Conservation (phyloP, 108 stramenopile genomes). For the Chaetoceros tenuissimus region DNA sequence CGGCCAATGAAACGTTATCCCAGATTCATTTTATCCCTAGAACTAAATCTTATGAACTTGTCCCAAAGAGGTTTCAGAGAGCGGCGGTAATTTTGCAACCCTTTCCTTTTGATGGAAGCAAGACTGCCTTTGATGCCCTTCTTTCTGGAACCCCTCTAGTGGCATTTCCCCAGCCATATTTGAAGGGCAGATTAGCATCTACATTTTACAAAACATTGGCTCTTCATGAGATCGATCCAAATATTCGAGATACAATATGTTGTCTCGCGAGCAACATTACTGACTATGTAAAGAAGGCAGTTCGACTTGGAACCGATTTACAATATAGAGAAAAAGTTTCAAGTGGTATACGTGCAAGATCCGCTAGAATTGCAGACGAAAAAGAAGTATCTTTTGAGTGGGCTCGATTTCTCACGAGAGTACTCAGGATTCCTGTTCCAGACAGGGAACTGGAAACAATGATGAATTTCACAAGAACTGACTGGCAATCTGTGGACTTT, state of each 20-base stretch:
- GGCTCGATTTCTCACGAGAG: slow-evolving; percentile 23
- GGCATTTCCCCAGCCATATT: slow-evolving; percentile 36
- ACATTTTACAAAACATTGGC: slow-evolving; percentile 13
- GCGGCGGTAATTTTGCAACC: slow-evolving; percentile 58
- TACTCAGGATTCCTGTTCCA: slow-evolving; percentile 8
- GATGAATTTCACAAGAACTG: slow-evolving; percentile 6
- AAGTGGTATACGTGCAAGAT: slow-evolving; percentile 9
- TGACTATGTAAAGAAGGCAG: slow-evolving; percentile 31
- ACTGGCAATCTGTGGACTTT: slow-evolving; percentile 5
- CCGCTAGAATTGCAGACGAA: slow-evolving; percentile 16
- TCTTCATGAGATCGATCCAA: slow-evolving; percentile 9
- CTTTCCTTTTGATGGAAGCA: slow-evolving; percentile 64
- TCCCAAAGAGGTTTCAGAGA: slow-evolving; percentile 21
- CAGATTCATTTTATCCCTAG: slow-evolving; percentile 26
- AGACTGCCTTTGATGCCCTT: slow-evolving; percentile 60
- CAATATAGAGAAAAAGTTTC: slow-evolving; percentile 9
- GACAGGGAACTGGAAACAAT: slow-evolving; percentile 8
- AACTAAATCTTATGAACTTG: slow-evolving; percentile 14
- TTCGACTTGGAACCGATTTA: slow-evolving; percentile 19
- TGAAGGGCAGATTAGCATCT: slow-evolving; percentile 56
- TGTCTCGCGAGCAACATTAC: slow-evolving; percentile 22
- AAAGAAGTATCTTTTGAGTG: slow-evolving; percentile 25
- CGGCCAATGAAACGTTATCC: too few species aligned
- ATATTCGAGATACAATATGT: slow-evolving; percentile 8
- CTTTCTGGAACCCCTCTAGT: slow-evolving; percentile 41